Percentiles rank a stretch among this genome's conserved stretches.
Evolutionary conservation across 257 asterid genomes (phyloP).

Genomic region (Nicotiana noctiflora): DNA sequence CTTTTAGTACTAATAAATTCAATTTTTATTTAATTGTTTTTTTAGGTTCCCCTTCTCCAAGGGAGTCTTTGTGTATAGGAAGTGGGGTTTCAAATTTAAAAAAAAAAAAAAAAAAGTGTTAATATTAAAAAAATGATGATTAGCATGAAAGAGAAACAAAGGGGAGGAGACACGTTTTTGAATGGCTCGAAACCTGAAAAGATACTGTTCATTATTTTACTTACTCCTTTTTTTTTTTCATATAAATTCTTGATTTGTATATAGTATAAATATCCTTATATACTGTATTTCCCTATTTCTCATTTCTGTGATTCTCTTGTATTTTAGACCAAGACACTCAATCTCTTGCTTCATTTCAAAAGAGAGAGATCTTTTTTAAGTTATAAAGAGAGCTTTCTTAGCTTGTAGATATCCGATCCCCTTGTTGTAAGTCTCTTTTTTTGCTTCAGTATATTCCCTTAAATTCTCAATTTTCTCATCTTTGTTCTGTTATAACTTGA

Average conservation of each 20-base stretch:
- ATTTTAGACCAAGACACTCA: conserved; percentile 14
- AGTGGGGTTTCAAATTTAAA: neutral
- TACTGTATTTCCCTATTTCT: neutral
- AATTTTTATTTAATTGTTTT: neutral
- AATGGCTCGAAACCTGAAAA: conserved; percentile 8
- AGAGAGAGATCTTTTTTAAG: conserved; percentile 18
- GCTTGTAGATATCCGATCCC: conserved; percentile 92
- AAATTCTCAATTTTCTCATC: conserved; percentile 22
- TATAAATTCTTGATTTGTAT: neutral
- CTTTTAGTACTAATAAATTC: too few species aligned
- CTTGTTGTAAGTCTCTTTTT: conserved; percentile 67
- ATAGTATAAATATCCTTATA: neutral
- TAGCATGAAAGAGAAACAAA: conserved; percentile 1
- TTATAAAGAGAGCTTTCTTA: conserved; percentile 40
- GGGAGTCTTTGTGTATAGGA: neutral
- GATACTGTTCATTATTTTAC: neutral
- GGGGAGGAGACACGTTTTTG: neutral
- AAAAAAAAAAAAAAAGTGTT: neutral
- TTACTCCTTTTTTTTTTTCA: neutral
- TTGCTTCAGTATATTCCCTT: conserved; percentile 37
- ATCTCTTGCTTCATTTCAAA: conserved; percentile 57
- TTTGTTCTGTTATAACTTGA: conserved; percentile 7
- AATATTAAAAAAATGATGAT: neutral
- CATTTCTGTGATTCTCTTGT: neutral
- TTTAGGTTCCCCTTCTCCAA: neutral